A percentile compares a stretch with the other conserved stretches of the same genome.
These are phyloP conservation scores for Pelargonium australe DNA, from an alignment of 441 rosid species.

Conservation along the genomic window DNA sequence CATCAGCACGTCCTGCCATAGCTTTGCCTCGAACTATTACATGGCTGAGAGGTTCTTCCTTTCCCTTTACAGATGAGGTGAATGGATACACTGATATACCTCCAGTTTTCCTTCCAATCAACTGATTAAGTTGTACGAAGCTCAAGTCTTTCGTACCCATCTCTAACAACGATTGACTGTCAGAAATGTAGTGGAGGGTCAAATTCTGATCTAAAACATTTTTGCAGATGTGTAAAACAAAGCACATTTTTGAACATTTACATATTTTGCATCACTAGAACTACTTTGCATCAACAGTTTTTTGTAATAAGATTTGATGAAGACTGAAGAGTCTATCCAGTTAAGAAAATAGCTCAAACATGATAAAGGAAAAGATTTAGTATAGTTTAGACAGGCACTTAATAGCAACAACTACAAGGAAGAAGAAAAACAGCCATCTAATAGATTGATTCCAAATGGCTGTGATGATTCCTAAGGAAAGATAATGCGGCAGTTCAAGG, in stretches of 20 bases:
- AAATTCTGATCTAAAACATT: conserved; percentile 3
- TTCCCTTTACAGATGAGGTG: conserved; percentile 72
- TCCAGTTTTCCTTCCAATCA: conserved; percentile 98
- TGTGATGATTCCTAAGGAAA: neutral
- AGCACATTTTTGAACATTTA: neutral
- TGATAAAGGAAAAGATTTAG: neutral
- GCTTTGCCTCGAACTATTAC: conserved; percentile 91
- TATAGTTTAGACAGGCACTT: neutral
- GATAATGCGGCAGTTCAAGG: neutral
- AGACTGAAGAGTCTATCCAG: neutral
- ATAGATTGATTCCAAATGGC: neutral
- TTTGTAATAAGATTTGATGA: neutral
- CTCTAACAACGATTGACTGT: conserved; percentile 90
- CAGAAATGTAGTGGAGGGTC: conserved; percentile 12
- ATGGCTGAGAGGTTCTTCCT: conserved; percentile 68
- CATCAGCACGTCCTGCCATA: conserved; percentile 84
- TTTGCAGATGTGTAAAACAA: neutral
- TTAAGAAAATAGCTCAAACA: neutral
- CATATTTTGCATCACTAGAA: neutral
- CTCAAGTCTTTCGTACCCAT: conserved; percentile 91
- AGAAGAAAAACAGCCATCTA: neutral
- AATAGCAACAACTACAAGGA: neutral
- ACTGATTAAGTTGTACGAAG: conserved; percentile 94
- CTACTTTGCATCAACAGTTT: no score
- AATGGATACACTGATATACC: conserved; percentile 92